Evolutionary conservation across 768 basidiomycete genomes (phyloP).

Genomic region (Trametes punicea): DNA sequence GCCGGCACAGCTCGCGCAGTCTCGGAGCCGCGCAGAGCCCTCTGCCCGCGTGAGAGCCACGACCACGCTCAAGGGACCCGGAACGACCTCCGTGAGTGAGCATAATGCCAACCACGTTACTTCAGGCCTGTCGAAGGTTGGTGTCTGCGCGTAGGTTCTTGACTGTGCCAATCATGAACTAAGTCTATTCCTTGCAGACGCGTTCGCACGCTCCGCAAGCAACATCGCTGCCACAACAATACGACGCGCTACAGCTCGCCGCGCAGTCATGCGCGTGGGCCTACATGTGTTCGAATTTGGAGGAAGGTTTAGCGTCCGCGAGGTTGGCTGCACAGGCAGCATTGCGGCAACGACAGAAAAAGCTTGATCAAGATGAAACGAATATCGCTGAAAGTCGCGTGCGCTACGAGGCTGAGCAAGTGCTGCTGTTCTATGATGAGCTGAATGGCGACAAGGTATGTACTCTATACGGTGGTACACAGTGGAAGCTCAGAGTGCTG

Average conservation of each 20-base stretch:
- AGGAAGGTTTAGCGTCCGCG: conserved; percentile 44
- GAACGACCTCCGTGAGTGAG: neutral
- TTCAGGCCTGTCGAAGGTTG: conserved; percentile 1
- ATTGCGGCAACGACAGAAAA: conserved; percentile 33
- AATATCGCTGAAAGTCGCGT: conserved; percentile 39
- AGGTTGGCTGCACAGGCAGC: conserved; percentile 38
- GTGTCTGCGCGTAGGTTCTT: neutral
- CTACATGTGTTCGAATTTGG: conserved; percentile 56
- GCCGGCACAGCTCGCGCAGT: conserved; percentile 6
- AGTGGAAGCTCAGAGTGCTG: too few species aligned
- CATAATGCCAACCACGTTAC: neutral
- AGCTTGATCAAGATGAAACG: conserved; percentile 39
- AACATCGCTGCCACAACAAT: neutral
- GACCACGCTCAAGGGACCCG: conserved; percentile 12
- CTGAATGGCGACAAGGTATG: conserved; percentile 36
- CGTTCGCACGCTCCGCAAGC: neutral
- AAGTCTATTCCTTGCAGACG: neutral
- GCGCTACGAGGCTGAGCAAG: conserved; percentile 43
- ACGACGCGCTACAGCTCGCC: conserved; percentile 42
- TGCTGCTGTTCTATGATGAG: conserved; percentile 46
- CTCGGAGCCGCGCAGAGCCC: conserved; percentile 2
- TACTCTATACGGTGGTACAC: neutral
- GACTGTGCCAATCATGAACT: neutral
- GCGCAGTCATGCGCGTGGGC: conserved; percentile 58
- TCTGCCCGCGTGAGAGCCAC: conserved; percentile 16